Evolutionary conservation across 768 basidiomycete species (phyloP), one percentile per base, ranked within the genome.

Genomic region (Lactarius pseudohatsudake): DNA sequence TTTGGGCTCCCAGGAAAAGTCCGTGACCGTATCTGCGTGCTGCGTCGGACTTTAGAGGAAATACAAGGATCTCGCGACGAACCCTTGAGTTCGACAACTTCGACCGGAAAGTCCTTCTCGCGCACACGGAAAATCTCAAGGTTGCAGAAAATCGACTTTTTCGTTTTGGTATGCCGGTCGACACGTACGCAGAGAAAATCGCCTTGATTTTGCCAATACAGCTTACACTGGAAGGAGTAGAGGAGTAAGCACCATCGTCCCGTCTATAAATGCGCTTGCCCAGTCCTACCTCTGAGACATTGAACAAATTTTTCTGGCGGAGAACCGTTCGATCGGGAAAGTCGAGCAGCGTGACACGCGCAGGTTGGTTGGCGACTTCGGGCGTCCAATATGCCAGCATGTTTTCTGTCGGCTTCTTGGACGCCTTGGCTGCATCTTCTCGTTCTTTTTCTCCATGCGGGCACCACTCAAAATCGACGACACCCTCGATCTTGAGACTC

Each of bases 121-220:
- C 96, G 88, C 63, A 98, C 87, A 61, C 96, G 87, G 84, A 98
- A 98, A 64, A 99, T 91, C 80, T 99, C 97, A 67, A 99, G 82
- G 77, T 98, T 99, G 78, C 96, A 96, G 81, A 94, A 98, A 36
- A 92, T 94, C 4, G 95, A 95, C 80, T 98, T 98, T 79, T 96
- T 97, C 5, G 96, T 96, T 80, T 98, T 98, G 30, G 95, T 96
- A 76, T 97, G 95, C 59, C 96, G 90, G 79, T 98, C 97, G 63
- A 99, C 97, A 79, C 97, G 98, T 77, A 98, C 96, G 74, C 97
- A 98, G 18, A 99, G 86, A 81, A 93, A 98, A 77, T 98, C 95
- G 41, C 96, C 97, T 75, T 95, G 92, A 73, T 95, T 96, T 80
- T 99, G 97, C 95, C 94, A 99, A 77, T 91, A 90, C 53, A 99